These are phyloP conservation scores for Triangularia verruculosa DNA, from an alignment of 2,329 filamentous ascomycete species.

Conservation along the genomic window DNA sequence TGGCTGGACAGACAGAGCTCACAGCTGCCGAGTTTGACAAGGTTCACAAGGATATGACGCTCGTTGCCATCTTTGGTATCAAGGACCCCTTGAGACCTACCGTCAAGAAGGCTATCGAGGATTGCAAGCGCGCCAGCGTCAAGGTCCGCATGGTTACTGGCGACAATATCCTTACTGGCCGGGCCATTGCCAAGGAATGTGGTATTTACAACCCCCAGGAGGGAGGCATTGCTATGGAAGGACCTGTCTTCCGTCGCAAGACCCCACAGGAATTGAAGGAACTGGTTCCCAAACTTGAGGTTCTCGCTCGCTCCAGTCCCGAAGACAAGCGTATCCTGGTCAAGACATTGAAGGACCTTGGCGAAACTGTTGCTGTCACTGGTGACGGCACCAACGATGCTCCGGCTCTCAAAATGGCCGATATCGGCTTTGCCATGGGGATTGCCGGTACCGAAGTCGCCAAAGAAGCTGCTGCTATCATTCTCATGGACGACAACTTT, in stretches of 20 bases:
- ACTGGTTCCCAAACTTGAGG: slow-evolving; percentile 57
- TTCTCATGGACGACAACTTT: slow-evolving; percentile 62
- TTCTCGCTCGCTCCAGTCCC: slow-evolving; percentile 63
- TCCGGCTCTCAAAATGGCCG: slow-evolving; percentile 62
- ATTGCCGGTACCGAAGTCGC: slow-evolving; percentile 63
- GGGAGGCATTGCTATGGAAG: slow-evolving; percentile 65
- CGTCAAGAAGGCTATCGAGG: slow-evolving; percentile 64
- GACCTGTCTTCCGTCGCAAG: slow-evolving; percentile 62
- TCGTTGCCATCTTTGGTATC: slow-evolving; percentile 70
- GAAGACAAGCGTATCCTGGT: slow-evolving; percentile 66
- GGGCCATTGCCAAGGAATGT: slow-evolving; percentile 70
- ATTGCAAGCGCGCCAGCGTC: slow-evolving; percentile 66
- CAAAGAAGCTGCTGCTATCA: slow-evolving; percentile 60
- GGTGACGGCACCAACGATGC: slow-evolving; percentile 67
- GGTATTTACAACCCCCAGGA: slow-evolving; percentile 55
- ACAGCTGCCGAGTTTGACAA: slow-evolving; percentile 57
- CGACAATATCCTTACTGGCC: slow-evolving; percentile 69
- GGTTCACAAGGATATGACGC: slow-evolving; percentile 69
- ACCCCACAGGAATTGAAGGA: slow-evolving; percentile 57
- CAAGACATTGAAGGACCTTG: slow-evolving; percentile 57
- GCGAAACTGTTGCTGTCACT: slow-evolving; percentile 64
- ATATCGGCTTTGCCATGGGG: slow-evolving; percentile 68
- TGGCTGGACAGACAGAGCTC: slow-evolving; percentile 50
- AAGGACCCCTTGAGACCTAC: slow-evolving; percentile 69
- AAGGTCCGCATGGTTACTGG: slow-evolving; percentile 68